Base-by-base conservation (phyloP, 371 early-diverging fungal species). In the Zychaea mexicana region DNA sequence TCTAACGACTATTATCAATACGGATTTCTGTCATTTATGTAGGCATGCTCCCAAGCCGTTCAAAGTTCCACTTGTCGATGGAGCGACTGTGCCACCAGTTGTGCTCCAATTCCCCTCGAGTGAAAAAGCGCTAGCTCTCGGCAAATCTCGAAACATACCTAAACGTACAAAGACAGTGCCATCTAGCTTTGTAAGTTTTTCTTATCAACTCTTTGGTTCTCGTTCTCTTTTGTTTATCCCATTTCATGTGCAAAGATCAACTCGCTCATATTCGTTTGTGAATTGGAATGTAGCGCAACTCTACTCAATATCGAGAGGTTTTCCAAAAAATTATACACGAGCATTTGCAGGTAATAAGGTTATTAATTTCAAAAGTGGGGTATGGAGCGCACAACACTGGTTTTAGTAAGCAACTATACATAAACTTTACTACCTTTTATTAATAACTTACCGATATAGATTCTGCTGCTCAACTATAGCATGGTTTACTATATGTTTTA, bases 331-430 rank as follows among this genome's bases (percentile, higher is more conserved):
- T 81, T n/a, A 80, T 87, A 15, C 73, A 81, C 24, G 87, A 87
- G 47, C 87, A 87, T 62, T 42, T 87, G 15, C 84, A 87, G 64
- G 82, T 74, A 76, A 45, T n/a, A n/a, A n/a, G n/a, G n/a, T n/a
- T n/a, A n/a, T 52, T 32, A 7, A 60, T 52, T 31, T n/a, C 21
- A 3, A 28, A 19, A 17, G 45, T n/a, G n/a, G n/a, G n/a, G n/a
- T n/a, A n/a, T n/a, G n/a, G n/a, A n/a, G n/a, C n/a, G n/a, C n/a
- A n/a, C n/a, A n/a, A n/a, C n/a, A n/a, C n/a, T n/a, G n/a, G n/a
- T n/a, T n/a, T n/a, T n/a, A n/a, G n/a, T n/a, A n/a, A n/a, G n/a
- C n/a, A n/a, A n/a, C n/a, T n/a, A n/a, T n/a, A n/a, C n/a, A n/a
- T n/a, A n/a, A n/a, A n/a, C 27, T 26, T n/a, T 32, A 22, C 15